Base-by-base conservation (phyloP, 2,329 filamentous ascomycete genomes). In the Salinomyces thailandicus region DNA sequence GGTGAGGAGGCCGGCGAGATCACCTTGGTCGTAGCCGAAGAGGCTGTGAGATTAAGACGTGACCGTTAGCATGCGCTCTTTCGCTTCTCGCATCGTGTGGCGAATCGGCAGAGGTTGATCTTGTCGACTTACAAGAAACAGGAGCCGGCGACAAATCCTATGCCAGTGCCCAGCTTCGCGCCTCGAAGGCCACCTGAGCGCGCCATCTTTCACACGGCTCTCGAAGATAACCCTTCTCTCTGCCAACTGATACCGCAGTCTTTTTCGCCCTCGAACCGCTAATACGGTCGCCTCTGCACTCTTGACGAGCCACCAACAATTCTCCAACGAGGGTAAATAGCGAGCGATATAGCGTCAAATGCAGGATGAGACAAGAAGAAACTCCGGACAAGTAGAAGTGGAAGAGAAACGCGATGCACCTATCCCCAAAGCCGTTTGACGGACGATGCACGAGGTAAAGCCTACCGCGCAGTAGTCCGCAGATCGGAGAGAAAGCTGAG, bases 1-100 rank as follows among this genome's bases (percentile, higher is more conserved):
- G 2, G 80, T 85, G 37, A 89, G 64, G 45, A 89, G 75, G 19
- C 55, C 52, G 20, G 51, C 57, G 16, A 57, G 49, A 22, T 55
- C 52, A 33, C 53, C 62, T 59, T 82, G 79, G 57, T 85, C 81
- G 78, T 73, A 75, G 30, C 72, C 72, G 44, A 75, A 70, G 11
- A 41, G 36, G 32, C 27, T 45, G 15, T 18, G 24, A 8, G 37
- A 35, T 19, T 7, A 20, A 11, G 3, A 2, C n/a, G n/a, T 20
- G 19, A 9, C 9, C 8, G 9, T 16, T 14, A 13, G 27, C 13
- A 30, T 7, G 27, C 7, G 15, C 6, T 30, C 8, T 30, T 9
- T 7, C 20, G 7, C n/a, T 7, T 24, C 7, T 7, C 20, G 20
- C 20, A 30, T 14, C n/a, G n/a, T n/a, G n/a, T n/a, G n/a, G n/a